Base-by-base conservation (phyloP, 2,329 filamentous ascomycete genomes). In the Sarocladiaceae sp. region DNA sequence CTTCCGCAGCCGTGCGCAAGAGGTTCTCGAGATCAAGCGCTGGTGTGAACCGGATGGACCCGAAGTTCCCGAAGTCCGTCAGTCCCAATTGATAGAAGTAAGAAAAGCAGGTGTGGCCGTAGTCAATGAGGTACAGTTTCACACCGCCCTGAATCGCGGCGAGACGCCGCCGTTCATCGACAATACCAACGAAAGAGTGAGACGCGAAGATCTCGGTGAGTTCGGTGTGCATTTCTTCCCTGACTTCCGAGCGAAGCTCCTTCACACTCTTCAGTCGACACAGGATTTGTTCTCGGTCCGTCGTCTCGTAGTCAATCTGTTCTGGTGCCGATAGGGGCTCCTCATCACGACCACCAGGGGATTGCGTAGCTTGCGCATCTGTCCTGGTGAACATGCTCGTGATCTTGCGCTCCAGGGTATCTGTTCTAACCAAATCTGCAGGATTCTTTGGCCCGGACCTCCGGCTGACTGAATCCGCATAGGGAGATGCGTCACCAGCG, bases 81-180 rank as follows among this genome's bases (percentile, higher is more conserved):
- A 98, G 75, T 0, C 89, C 91, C 16, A 97, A 68, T 65, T 98
- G 93, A 66, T 98, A 98, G 62, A 97, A 94, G 61, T 91, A 94
- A 55, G 97, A 91, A 49, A 82, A 85, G 60, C 81, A 86, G 1
- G 86, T 69, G 59, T 91, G 82, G 10, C 89, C 93, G 58, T 98
- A 98, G 63, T 98, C 93, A 43, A 98, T 74, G 18, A 98, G 77
- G 61, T 86, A 96, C 6, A 98, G 76, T 59, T 90, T 95, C 7
- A 97, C 85, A 12, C 91, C 93, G 27, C 87, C 83, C 65, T 98
- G 93, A 29, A 98, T 85, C 13, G 93, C 89, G n/a, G 83, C 90
- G 11, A 98, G 78, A 10, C 93, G 85, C 41, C 88, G 83, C 32
- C 76, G 78, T 56, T 91, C 85, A 57, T 98, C 93, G 2, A 97